These are phyloP conservation scores for Brettanomyces bruxellensis DNA, from an alignment of 805 yeast genomes.

Conservation along the genomic window DNA sequence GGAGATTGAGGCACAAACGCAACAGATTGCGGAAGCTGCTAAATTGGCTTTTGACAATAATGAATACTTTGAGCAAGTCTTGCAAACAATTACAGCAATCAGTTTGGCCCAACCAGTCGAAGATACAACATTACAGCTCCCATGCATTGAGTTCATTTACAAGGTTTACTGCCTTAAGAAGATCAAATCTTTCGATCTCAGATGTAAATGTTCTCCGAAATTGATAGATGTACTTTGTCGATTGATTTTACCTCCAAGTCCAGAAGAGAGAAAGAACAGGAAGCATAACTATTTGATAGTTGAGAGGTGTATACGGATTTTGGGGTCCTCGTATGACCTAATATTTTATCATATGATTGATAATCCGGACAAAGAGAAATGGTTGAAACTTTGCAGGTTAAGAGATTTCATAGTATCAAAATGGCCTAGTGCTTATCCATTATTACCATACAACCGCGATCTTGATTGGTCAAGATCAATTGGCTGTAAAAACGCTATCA, in stretches of 20 bases:
- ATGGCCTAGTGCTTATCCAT: conserved; percentile 53
- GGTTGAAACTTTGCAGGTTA: conserved; percentile 49
- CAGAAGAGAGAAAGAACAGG: conserved; percentile 3
- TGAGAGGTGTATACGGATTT: conserved; percentile 24
- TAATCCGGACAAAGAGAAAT: conserved; percentile 37
- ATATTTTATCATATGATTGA: conserved; percentile 37
- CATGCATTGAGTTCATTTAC: conserved; percentile 18
- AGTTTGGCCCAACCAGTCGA: conserved; percentile 8
- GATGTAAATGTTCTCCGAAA: conserved; percentile 13
- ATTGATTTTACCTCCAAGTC: conserved; percentile 14
- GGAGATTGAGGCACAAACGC: conserved; percentile 2
- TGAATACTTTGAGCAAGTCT: conserved; percentile 10
- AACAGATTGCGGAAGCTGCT: conserved; percentile 11
- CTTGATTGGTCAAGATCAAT: conserved; percentile 41
- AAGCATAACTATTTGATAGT: conserved; percentile 13
- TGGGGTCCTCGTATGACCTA: conserved; percentile 33
- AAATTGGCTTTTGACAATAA: conserved; percentile 9
- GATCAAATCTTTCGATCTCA: conserved; percentile 13
- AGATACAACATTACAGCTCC: conserved; percentile 10
- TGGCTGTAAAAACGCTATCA: conserved; percentile 57
- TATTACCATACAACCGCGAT: conserved; percentile 39
- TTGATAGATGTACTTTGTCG: conserved; percentile 15
- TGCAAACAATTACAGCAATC: conserved; percentile 9
- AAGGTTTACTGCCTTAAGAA: conserved; percentile 16
- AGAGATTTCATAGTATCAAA: conserved; percentile 50